phyloP scores from a whole-genome alignment of 1,284 basidiomycete species.

The Moesziomyces sp. region DNA sequence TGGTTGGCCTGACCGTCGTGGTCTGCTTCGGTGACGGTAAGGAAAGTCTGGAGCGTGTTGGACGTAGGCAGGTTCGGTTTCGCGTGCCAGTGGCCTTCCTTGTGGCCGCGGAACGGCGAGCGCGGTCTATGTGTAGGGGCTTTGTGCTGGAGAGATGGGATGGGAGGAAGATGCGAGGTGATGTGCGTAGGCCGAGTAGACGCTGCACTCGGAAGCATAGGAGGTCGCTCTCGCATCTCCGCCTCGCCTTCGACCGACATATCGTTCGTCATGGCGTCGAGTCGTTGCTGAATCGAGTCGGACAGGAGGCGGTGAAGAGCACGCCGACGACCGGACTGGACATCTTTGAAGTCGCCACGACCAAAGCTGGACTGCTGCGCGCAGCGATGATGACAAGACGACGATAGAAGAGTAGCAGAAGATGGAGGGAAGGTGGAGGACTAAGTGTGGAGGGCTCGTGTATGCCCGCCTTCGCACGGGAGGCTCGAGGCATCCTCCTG shows the following conservation, averaged over 20 bases:
- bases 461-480: too few species aligned
- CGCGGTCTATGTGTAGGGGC: neutral
- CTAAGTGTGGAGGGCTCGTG: too few species aligned
- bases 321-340: neutral
- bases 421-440: neutral
- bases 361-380: too few species aligned
- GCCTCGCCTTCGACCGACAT: too few species aligned
- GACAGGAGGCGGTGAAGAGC: neutral
- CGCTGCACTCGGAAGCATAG: slow-evolving; percentile 18
- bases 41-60: slow-evolving; percentile 34
- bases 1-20: neutral
- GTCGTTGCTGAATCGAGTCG: neutral
- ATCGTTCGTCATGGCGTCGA: neutral
- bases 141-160: slow-evolving; percentile 9
- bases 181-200: slow-evolving; percentile 18
- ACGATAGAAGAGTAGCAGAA: neutral
- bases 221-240: slow-evolving; percentile 3
- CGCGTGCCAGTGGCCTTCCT: neutral
- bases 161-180: slow-evolving; percentile 22
- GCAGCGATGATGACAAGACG: neutral
- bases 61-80: neutral
- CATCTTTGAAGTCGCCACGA: neutral
- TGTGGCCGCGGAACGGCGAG: slow-evolving; percentile 11
- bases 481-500: too few species aligned
- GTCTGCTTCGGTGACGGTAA: slow-evolving; percentile 15